These are phyloP conservation scores for Globisporangium nodosum DNA, from an alignment of 352 stramenopile species.

Conservation along the genomic window DNA sequence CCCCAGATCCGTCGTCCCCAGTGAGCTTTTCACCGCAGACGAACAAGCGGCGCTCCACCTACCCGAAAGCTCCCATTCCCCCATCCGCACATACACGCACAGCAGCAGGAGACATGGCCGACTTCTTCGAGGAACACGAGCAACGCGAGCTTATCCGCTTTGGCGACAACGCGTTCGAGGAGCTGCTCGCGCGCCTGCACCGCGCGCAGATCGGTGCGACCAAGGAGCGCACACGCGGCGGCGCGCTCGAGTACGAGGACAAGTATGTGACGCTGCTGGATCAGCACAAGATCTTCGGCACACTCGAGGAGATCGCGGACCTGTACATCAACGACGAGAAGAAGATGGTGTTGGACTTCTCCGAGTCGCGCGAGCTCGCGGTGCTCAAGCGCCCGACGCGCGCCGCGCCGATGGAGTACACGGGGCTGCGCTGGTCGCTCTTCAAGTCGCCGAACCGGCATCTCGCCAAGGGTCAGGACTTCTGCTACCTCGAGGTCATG, in stretches of 20 bases:
- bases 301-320: constrained; percentile 62
- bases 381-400: constrained; percentile 35
- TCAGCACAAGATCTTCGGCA: constrained; percentile 46
- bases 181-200: constrained; percentile 34
- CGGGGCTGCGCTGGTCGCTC: constrained; percentile 63
- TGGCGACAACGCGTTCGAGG: constrained; percentile 35
- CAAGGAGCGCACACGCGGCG: not conserved
- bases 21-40: not conserved
- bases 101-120: constrained; percentile 1
- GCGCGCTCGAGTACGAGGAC: constrained; percentile 21
- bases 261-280: constrained; percentile 50
- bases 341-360: constrained; percentile 74
- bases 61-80: not conserved
- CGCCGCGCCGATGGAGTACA: constrained; percentile 40
- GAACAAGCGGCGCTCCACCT: not conserved
- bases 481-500: constrained; percentile 74
- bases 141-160: constrained; percentile 34
- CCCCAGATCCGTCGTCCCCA: not conserved
- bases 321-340: constrained; percentile 58
- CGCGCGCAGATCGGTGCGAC: constrained; percentile 15
- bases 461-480: constrained; percentile 60
- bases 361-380: constrained; percentile 48
- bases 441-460: constrained; percentile 50
- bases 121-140: constrained; percentile 29
- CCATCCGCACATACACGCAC: not conserved